A percentile compares a stretch with the other conserved stretches of the same genome.
phyloP scores from a whole-genome alignment of 2,329 filamentous ascomycete species.

The Alternaria burnsii region DNA sequence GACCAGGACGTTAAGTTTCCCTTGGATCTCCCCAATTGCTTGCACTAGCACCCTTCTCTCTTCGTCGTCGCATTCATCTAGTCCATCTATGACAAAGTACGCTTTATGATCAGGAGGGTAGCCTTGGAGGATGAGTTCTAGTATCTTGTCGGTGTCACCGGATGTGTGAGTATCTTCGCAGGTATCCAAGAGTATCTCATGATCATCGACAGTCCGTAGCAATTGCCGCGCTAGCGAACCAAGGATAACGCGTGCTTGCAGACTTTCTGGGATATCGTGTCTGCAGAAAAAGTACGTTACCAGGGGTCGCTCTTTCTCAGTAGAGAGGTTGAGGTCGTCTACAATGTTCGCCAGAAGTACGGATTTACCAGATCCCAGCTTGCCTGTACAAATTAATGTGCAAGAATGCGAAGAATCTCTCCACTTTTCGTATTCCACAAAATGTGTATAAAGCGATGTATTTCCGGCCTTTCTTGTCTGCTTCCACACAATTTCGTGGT shows the following conservation, averaged over 20 bases:
- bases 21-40: conserved; percentile 32
- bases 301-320: not conserved
- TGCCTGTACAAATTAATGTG: conserved; percentile 52
- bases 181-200: conserved; percentile 13
- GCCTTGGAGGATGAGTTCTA: conserved; percentile 27
- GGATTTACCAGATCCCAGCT: conserved; percentile 58
- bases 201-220: conserved; percentile 34
- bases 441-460: conserved; percentile 34
- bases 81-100: conserved; percentile 48
- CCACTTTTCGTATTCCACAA: conserved; percentile 39
- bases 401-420: conserved; percentile 28
- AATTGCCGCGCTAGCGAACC: conserved; percentile 50
- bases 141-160: conserved; percentile 25
- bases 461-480: conserved; percentile 54
- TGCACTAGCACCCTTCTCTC: conserved; percentile 24
- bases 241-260: conserved; percentile 35
- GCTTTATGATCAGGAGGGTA: conserved; percentile 25
- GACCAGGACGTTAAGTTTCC: conserved; percentile 25
- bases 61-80: conserved; percentile 43
- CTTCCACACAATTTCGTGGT: conserved; percentile 55
- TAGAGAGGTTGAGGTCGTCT: conserved; percentile 29
- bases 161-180: conserved; percentile 6
- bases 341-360: conserved; percentile 57
- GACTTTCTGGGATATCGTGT: conserved; percentile 32
- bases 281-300: conserved; percentile 42